Evolutionary conservation across 306 rosid species (phyloP).

Genomic region (Cucumis melo): DNA sequence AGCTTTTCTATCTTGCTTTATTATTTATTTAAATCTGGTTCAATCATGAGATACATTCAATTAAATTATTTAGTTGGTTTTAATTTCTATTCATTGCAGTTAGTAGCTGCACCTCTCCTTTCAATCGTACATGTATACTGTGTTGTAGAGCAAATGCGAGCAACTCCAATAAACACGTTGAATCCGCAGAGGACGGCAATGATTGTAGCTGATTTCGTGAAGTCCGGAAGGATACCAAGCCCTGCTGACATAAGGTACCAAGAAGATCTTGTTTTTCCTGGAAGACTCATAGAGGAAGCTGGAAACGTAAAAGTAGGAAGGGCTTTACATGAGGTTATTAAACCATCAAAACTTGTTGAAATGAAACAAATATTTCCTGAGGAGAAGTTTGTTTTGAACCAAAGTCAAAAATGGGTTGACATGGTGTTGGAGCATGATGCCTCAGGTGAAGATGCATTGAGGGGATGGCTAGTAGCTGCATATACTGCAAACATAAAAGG

Average conservation of each 20-base stretch:
- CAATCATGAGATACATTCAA: neutral
- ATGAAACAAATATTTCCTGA: conserved; percentile 40
- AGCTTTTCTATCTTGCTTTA: neutral
- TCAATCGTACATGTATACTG: conserved; percentile 57
- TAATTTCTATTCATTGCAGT: conserved; percentile 31
- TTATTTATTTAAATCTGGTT: neutral
- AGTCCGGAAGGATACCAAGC: conserved; percentile 55
- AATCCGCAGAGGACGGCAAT: conserved; percentile 88
- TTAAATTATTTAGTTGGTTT: conserved; percentile 7
- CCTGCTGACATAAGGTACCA: conserved; percentile 82
- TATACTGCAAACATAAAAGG: conserved; percentile 34
- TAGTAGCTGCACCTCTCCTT: conserved; percentile 62
- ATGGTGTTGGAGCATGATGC: conserved; percentile 74
- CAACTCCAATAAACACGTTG: conserved; percentile 76
- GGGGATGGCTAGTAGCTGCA: conserved; percentile 95
- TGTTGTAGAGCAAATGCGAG: conserved; percentile 84
- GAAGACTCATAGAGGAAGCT: conserved; percentile 55
- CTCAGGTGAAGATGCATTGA: conserved; percentile 76
- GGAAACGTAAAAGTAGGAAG: conserved; percentile 76
- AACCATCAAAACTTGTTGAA: conserved; percentile 61
- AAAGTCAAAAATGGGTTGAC: conserved; percentile 41
- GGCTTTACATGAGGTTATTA: conserved; percentile 41
- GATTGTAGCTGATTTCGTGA: conserved; percentile 73
- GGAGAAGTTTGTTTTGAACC: conserved; percentile 65
- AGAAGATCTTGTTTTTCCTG: conserved; percentile 65